Evolutionary conservation across 2,329 filamentous ascomycete genomes (phyloP).

Genomic region (Alternaria triticimaculans): DNA sequence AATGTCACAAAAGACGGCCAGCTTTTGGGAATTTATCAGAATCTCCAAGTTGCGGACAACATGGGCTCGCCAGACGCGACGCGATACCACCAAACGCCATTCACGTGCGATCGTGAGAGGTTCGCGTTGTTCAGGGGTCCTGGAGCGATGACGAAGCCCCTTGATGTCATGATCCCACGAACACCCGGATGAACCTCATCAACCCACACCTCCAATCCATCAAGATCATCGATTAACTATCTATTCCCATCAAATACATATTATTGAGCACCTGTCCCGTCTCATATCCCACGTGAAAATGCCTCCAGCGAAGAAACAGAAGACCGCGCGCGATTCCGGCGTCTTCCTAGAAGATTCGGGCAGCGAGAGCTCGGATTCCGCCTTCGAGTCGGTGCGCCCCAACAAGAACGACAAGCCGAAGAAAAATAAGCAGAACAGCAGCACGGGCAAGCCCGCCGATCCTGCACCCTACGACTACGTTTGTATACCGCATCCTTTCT

Average conservation of each 20-base stretch:
- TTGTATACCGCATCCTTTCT: constrained; percentile 21
- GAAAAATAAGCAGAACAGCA: neutral
- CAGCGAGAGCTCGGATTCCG: constrained; percentile 7
- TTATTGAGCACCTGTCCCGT: neutral
- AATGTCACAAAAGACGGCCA: neutral
- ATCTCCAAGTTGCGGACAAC: neutral
- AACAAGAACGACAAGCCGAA: constrained; percentile 1
- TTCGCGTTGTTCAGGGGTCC: constrained; percentile 10
- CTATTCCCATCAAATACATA: neutral
- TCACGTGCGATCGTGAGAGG: constrained; percentile 12
- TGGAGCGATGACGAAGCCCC: constrained; percentile 12
- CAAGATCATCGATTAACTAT: neutral
- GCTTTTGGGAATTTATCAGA: neutral
- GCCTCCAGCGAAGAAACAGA: constrained; percentile 19
- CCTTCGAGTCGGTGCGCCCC: constrained; percentile 3
- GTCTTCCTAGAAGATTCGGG: constrained; percentile 5
- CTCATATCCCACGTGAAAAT: constrained; percentile 4
- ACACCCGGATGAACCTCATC: neutral
- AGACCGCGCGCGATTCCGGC: constrained; percentile 8
- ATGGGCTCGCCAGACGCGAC: neutral
- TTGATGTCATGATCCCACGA: constrained; percentile 12
- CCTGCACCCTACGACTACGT: constrained; percentile 17
- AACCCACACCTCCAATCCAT: neutral
- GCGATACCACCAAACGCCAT: neutral
- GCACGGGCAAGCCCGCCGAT: neutral